Base-by-base conservation (phyloP, 225 moss, liverwort and hornwort genomes). In the Ulota crispa region DNA sequence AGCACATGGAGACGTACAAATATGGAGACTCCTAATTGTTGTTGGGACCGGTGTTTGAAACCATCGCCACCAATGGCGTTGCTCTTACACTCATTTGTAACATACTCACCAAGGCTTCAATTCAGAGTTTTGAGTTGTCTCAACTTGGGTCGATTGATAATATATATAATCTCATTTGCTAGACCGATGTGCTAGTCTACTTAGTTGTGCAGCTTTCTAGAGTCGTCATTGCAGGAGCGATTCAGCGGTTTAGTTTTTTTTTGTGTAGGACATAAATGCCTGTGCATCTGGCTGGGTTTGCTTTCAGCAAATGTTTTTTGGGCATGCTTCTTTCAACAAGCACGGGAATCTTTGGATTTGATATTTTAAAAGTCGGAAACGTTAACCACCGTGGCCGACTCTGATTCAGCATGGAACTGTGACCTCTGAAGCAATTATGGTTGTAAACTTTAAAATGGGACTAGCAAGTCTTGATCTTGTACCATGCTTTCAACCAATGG, bases 111-210 rank as follows among this genome's bases (percentile, higher is more conserved):
- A 39, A 78, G 78, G 20, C 24, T 78, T 67, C 87, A 82, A 79
- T 87, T 87, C 85, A 87, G 79, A 82, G 67, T 81, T 81, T 87
- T 84, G 84, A 87, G 87, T 87, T 87, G 84, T 87, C 45, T 47
- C 28, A 28, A 68, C 80, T 87, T 80, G 83, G 80, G 67, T 77
- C 26, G 53, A 80, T 53, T 78, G 41, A 64, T 18, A 69, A 62
- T 70, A 62, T 6, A 69, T 76, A 2, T n/a, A 18, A 14, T 5
- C 12, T 57, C 27, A 7, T 70, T 34, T 31, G 21, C 36, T 0
- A 1, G 5, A 42, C 24, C 19, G 6, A 31, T 24, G n/a, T 61
- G 5, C 1, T 31, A 12, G 11, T 18, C 0, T 19, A 11, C 1
- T 50, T 34, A 2, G 13, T 9, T 60, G 0, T 47, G 30, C 10